These are phyloP conservation scores for Paraglomus occultum DNA, from an alignment of 192 early-diverging fungal genomes.

Conservation along the genomic window DNA sequence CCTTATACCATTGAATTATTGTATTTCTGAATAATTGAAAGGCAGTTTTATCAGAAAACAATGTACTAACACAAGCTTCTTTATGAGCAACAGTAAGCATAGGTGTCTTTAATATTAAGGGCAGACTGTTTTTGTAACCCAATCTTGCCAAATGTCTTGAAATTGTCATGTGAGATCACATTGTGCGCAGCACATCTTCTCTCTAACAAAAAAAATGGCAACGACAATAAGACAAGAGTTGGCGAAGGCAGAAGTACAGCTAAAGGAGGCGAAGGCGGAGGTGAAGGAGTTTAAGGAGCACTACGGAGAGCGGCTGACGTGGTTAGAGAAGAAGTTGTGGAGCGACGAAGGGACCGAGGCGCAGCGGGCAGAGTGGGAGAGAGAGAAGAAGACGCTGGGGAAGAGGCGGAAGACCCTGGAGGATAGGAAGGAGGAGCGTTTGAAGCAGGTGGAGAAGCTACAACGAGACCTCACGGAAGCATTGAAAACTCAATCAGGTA, in stretches of 20 bases:
- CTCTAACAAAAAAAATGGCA: too few relatives aligned
- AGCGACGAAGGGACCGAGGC: neutral
- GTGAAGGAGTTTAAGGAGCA: neutral
- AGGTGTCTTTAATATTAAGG: neutral
- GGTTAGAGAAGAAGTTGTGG: neutral
- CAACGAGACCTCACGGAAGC: neutral
- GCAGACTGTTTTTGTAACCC: neutral
- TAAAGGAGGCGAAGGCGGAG: neutral
- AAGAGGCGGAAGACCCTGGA: too few relatives aligned
- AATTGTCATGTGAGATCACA: neutral
- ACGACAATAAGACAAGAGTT: neutral
- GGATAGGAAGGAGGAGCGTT: neutral
- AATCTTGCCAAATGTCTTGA: neutral
- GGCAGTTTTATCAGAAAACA: conserved; percentile 12
- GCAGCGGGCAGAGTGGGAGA: neutral
- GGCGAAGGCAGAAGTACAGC: neutral
- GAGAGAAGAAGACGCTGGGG: neutral
- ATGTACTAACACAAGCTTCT: neutral
- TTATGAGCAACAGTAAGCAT: conserved; percentile 7
- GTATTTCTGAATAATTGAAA: conserved; percentile 8
- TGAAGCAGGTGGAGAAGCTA: neutral
- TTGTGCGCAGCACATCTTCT: too few relatives aligned
- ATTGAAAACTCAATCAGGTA: neutral
- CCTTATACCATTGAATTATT: conserved; percentile 6
- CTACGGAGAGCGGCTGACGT: too few relatives aligned